Evolutionary conservation across 805 yeast species (phyloP).

Genomic region (Ogataea salicorniae): DNA sequence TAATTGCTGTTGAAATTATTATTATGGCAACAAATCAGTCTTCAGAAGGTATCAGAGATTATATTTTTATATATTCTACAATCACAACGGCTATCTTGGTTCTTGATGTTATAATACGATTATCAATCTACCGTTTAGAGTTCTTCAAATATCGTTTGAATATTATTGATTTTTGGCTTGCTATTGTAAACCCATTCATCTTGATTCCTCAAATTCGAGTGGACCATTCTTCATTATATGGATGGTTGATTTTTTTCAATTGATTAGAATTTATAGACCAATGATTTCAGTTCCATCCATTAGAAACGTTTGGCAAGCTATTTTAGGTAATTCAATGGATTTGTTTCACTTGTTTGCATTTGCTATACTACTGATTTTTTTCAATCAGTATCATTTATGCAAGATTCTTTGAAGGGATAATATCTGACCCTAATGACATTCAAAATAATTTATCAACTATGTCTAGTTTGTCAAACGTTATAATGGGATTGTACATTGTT

Average conservation of each 20-base stretch:
- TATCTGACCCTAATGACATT: slow-evolving; percentile 40
- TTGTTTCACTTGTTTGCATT: slow-evolving; percentile 66
- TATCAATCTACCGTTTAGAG: slow-evolving; percentile 39
- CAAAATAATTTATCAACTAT: slow-evolving; percentile 46
- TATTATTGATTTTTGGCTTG: slow-evolving; percentile 49
- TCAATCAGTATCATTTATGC: slow-evolving; percentile 58
- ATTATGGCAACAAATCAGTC: slow-evolving; percentile 42
- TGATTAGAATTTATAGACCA: slow-evolving; percentile 65
- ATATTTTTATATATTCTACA: slow-evolving; percentile 37
- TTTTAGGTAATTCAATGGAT: slow-evolving; percentile 56
- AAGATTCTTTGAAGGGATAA: slow-evolving; percentile 63
- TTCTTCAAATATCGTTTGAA: slow-evolving; percentile 47
- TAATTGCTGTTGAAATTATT: slow-evolving; percentile 38
- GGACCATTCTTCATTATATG: slow-evolving; percentile 49
- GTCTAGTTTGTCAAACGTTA: slow-evolving; percentile 59
- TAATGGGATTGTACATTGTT: slow-evolving; percentile 66
- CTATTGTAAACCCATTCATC: slow-evolving; percentile 50
- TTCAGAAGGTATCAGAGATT: slow-evolving; percentile 21
- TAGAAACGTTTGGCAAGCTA: slow-evolving; percentile 59
- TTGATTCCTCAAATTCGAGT: slow-evolving; percentile 44
- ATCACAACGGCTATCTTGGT: slow-evolving; percentile 41
- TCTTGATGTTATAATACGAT: slow-evolving; percentile 47
- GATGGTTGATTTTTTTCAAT: slow-evolving; percentile 74
- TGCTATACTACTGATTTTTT: slow-evolving; percentile 55
- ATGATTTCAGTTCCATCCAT: slow-evolving; percentile 49